phyloP scores from a whole-genome alignment of 306 rosid genomes.

The Medicago ruthenica region DNA sequence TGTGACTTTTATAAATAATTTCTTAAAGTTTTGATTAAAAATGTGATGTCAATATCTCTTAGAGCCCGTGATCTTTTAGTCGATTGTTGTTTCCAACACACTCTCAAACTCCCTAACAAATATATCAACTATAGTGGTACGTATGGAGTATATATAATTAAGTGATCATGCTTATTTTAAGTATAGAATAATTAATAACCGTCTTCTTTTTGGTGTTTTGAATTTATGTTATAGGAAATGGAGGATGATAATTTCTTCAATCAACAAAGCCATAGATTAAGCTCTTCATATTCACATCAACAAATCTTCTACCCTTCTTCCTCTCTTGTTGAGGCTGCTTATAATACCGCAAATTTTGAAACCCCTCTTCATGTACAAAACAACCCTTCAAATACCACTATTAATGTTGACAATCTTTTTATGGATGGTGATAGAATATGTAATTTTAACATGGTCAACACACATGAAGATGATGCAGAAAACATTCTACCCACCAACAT shows the following conservation, averaged over 20 bases:
- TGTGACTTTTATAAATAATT: too few species aligned
- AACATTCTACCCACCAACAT: background rate
- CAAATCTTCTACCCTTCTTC: background rate
- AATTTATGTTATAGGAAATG: background rate
- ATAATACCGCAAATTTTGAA: background rate
- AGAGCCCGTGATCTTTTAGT: too few species aligned
- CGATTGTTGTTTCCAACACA: too few species aligned
- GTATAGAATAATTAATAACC: too few species aligned
- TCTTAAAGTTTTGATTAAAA: too few species aligned
- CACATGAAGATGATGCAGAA: background rate
- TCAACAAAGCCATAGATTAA: background rate
- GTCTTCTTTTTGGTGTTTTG: background rate
- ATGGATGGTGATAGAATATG: background rate
- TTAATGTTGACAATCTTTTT: too few species aligned
- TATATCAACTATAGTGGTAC: too few species aligned
- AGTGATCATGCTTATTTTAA: too few species aligned
- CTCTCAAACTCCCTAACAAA: too few species aligned
- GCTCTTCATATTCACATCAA: background rate
- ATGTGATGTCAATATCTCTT: too few species aligned
- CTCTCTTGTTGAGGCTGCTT: background rate
- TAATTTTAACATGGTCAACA: background rate
- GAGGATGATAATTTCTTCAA: background rate
- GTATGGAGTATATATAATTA: too few species aligned
- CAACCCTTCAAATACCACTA: too few species aligned
- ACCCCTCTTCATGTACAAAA: background rate